These are phyloP conservation scores for Colletotrichum brevisporum DNA, from an alignment of 2,329 filamentous ascomycete genomes.

Conservation along the genomic window DNA sequence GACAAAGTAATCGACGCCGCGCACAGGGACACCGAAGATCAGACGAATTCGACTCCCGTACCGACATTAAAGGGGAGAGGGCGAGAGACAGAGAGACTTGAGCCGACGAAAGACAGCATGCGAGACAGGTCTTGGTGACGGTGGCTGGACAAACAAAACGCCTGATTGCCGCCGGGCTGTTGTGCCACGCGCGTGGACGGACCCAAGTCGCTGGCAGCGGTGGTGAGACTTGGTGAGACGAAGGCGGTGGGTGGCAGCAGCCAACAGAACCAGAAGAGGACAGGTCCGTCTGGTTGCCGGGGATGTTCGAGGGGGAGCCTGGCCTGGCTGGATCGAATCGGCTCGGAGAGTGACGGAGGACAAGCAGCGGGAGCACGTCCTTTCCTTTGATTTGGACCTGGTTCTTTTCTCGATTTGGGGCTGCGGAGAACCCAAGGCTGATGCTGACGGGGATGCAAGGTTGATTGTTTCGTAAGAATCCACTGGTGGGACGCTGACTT, in stretches of 20 bases:
- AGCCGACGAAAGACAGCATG: constrained; percentile 16
- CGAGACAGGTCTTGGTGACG: constrained; percentile 29
- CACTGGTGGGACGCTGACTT: constrained; percentile 11
- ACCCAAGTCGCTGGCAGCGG: constrained; percentile 25
- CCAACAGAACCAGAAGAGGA: too few species aligned
- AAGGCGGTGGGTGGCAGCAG: constrained; percentile 7
- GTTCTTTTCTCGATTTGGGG: constrained; percentile 4
- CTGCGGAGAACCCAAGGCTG: constrained; percentile 27
- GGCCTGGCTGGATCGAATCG: constrained; percentile 22
- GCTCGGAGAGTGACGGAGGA: constrained; percentile 22
- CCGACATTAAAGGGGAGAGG: too few species aligned
- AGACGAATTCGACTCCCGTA: too few species aligned
- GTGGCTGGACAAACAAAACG: constrained; percentile 34
- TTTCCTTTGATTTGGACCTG: constrained; percentile 29
- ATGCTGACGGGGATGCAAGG: constrained; percentile 15
- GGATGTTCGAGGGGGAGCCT: constrained; percentile 32
- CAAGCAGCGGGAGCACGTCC: constrained; percentile 28
- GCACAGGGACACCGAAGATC: too few species aligned
- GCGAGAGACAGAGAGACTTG: background rate
- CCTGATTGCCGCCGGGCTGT: constrained; percentile 15
- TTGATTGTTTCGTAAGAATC: constrained; percentile 17
- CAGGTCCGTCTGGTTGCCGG: constrained; percentile 32
- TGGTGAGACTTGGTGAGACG: constrained; percentile 20
- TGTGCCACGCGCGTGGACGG: constrained; percentile 15
- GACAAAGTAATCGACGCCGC: too few species aligned